Conservation (phyloP, 106 monocot genomes). For the Chionographis japonica region DNA sequence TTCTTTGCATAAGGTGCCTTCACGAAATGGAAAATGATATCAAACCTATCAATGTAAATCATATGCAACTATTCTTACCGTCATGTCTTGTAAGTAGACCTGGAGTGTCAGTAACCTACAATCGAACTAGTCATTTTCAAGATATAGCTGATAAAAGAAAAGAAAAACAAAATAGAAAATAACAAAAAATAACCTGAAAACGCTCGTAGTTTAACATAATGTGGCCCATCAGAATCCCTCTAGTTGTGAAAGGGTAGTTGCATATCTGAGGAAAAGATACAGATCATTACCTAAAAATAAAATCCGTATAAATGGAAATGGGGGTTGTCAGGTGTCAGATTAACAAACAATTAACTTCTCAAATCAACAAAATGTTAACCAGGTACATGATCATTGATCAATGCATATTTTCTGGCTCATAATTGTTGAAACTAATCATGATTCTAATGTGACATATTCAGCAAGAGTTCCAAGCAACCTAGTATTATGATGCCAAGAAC, state of each 20-base stretch:
- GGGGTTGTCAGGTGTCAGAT: too few relatives aligned
- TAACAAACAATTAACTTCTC: too few relatives aligned
- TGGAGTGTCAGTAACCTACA: slow-evolving; percentile 98
- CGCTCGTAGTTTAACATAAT: slow-evolving; percentile 63
- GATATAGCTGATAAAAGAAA: background rate
- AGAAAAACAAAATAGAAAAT: background rate
- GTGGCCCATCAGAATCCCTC: slow-evolving; percentile 98
- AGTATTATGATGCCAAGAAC: too few relatives aligned
- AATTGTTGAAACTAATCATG: too few relatives aligned
- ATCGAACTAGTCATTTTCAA: background rate
- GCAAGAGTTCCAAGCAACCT: too few relatives aligned
- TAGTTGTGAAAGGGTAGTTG: slow-evolving; percentile 97
- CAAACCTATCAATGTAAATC: too few relatives aligned
- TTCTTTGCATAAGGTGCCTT: too few relatives aligned
- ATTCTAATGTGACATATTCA: too few relatives aligned
- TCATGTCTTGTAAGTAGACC: slow-evolving; percentile 88
- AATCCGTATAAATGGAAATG: background rate
- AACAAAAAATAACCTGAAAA: slow-evolving; percentile 40
- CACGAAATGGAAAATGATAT: too few relatives aligned
- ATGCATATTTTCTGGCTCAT: too few relatives aligned
- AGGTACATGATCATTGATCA: too few relatives aligned
- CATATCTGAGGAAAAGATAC: slow-evolving; percentile 55
- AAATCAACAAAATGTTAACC: too few relatives aligned
- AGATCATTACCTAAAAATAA: background rate
- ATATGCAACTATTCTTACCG: slow-evolving; percentile 33